Conservation (phyloP, 1,139 yeast genomes). For the Yamadazyma jaroonii region DNA sequence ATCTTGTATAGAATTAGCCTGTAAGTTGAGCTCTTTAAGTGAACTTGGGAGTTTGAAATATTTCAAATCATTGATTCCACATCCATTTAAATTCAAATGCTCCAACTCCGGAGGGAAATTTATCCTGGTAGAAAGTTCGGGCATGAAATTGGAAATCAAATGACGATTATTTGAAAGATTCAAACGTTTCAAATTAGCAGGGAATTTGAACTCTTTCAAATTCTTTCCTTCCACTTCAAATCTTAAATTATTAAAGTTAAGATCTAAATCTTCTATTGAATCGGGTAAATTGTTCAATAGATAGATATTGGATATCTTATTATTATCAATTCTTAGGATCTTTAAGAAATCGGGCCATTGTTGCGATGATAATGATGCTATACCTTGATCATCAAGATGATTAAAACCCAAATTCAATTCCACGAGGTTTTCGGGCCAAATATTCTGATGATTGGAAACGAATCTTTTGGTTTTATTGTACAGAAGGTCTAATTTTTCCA, state of each 20-base stretch:
- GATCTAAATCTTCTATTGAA: slow-evolving; percentile 20
- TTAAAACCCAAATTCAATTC: slow-evolving; percentile 27
- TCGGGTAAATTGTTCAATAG: slow-evolving; percentile 21
- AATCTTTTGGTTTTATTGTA: neutral
- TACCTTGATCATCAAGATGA: slow-evolving; percentile 18
- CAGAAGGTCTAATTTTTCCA: slow-evolving; percentile 6
- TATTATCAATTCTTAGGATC: slow-evolving; percentile 24
- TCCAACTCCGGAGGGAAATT: slow-evolving; percentile 21
- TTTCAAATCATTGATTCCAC: slow-evolving; percentile 19
- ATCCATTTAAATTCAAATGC: slow-evolving; percentile 14
- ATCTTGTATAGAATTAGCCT: slow-evolving; percentile 15
- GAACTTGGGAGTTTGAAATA: slow-evolving; percentile 26
- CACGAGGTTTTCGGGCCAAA: slow-evolving; percentile 29
- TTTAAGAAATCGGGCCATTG: slow-evolving; percentile 26
- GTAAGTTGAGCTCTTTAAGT: slow-evolving; percentile 18
- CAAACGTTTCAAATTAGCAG: slow-evolving; percentile 21
- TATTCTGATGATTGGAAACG: neutral
- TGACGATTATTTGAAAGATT: slow-evolving; percentile 12
- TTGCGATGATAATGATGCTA: slow-evolving; percentile 15
- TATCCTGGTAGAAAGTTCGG: slow-evolving; percentile 3
- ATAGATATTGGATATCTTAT: slow-evolving; percentile 14
- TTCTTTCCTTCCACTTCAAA: slow-evolving; percentile 3
- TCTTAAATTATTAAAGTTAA: slow-evolving; percentile 10
- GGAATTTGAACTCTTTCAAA: slow-evolving; percentile 18
- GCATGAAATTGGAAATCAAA: neutral